phyloP scores from a whole-genome alignment of 176 grass and related monocot genomes.

The Elaeis guineensis region DNA sequence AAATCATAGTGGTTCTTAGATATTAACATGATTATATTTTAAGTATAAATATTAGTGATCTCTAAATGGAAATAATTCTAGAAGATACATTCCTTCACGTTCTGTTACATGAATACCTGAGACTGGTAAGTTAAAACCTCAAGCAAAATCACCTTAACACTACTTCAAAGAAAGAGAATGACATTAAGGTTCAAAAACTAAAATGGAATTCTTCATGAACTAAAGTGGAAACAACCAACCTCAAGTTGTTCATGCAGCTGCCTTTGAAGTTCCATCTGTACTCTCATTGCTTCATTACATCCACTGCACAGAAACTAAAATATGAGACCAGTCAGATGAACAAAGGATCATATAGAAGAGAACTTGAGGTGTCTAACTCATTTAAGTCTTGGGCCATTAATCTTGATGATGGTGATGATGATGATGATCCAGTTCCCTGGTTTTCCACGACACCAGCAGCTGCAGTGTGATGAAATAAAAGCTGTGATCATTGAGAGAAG shows the following conservation, averaged over 20 bases:
- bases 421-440: slow-evolving; percentile 21
- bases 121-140: too few species aligned
- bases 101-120: too few species aligned
- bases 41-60: too few species aligned
- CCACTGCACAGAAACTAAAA: slow-evolving; percentile 12
- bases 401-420: slow-evolving; percentile 15
- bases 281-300: slow-evolving; percentile 36
- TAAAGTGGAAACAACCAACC: slow-evolving; percentile 14
- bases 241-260: slow-evolving; percentile 27
- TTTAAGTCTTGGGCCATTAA: slow-evolving; percentile 26
- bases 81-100: too few species aligned
- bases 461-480: slow-evolving; percentile 3
- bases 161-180: too few species aligned
- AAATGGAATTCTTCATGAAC: not conserved
- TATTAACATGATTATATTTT: too few species aligned
- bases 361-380: slow-evolving; percentile 17
- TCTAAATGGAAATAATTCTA: too few species aligned
- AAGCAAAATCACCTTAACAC: too few species aligned
- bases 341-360: not conserved
- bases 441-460: slow-evolving; percentile 13
- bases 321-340: not conserved
- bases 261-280: slow-evolving; percentile 36
- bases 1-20: too few species aligned
- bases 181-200: too few species aligned
- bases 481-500: too few species aligned